Conservation (phyloP, 2,329 filamentous ascomycete genomes). For the Ophiosphaerella narmari region DNA sequence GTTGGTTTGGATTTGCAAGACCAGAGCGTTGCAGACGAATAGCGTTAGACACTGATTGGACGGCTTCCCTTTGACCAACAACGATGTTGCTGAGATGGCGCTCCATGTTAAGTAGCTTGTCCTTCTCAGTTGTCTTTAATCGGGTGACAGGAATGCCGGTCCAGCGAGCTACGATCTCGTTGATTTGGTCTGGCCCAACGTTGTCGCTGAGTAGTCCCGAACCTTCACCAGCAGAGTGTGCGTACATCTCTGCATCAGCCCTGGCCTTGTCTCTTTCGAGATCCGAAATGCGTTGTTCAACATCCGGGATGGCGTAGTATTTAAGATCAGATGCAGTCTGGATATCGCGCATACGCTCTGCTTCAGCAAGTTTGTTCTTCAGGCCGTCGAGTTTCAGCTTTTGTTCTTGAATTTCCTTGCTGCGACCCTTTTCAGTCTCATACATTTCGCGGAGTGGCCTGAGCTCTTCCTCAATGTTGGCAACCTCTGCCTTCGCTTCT, state of each 20-base stretch:
- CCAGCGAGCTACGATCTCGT: constrained; percentile 96
- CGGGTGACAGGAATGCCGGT: constrained; percentile 97
- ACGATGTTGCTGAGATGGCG: constrained; percentile 81
- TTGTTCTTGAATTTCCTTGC: constrained; percentile 88
- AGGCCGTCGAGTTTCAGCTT: constrained; percentile 94
- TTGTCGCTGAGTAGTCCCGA: constrained; percentile 84
- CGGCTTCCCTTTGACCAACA: constrained; percentile 92
- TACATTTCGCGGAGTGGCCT: constrained; percentile 93
- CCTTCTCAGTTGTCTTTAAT: constrained; percentile 93
- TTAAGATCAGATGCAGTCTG: constrained; percentile 89
- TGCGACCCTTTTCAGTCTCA: constrained; percentile 86
- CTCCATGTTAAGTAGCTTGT: constrained; percentile 98
- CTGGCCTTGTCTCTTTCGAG: constrained; percentile 80
- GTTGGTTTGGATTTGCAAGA: constrained; percentile 92
- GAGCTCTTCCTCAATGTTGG: constrained; percentile 92
- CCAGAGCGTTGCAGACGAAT: constrained; percentile 95
- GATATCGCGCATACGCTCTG: constrained; percentile 84
- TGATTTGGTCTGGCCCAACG: constrained; percentile 97
- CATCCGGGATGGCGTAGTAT: constrained; percentile 96
- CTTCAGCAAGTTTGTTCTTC: constrained; percentile 89
- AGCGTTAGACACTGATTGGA: constrained; percentile 89
- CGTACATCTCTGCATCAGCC: constrained; percentile 70
- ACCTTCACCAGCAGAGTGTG: constrained; percentile 59
- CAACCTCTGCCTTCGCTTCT: constrained; percentile 85
- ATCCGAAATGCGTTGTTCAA: constrained; percentile 76